Conservation (phyloP, 2,329 filamentous ascomycete species). For the Venturia nashicola region DNA sequence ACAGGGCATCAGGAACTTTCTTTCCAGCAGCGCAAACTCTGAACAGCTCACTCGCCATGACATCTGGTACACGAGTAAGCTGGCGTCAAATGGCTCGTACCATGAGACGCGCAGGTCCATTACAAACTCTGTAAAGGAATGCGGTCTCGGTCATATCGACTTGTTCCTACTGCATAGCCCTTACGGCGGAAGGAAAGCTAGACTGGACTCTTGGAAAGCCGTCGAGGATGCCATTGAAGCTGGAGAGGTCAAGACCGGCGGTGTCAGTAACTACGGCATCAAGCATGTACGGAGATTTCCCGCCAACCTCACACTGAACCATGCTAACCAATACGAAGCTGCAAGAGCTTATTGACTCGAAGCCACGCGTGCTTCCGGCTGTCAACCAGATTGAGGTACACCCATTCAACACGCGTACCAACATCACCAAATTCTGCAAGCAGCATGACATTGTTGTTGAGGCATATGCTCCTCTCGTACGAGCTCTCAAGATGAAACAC, state of each 20-base stretch:
- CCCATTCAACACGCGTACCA: slow-evolving; percentile 63
- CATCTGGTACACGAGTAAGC: slow-evolving; percentile 71
- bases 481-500: slow-evolving; percentile 58
- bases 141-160: slow-evolving; percentile 63
- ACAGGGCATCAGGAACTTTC: slow-evolving; percentile 47
- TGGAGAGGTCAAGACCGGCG: slow-evolving; percentile 58
- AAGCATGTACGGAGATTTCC: slow-evolving; percentile 45
- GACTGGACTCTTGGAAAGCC: slow-evolving; percentile 63
- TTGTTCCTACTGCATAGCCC: slow-evolving; percentile 70
- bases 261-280: slow-evolving; percentile 69
- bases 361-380: slow-evolving; percentile 50
- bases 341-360: slow-evolving; percentile 53
- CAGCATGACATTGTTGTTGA: slow-evolving; percentile 58
- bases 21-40: slow-evolving; percentile 35
- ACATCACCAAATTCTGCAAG: slow-evolving; percentile 55
- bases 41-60: slow-evolving; percentile 49
- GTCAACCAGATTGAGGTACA: slow-evolving; percentile 70
- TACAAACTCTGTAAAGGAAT: slow-evolving; percentile 48
- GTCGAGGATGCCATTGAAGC: slow-evolving; percentile 63
- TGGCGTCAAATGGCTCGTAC: slow-evolving; percentile 56
- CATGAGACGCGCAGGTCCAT: slow-evolving; percentile 56
- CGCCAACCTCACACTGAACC: not conserved
- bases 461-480: slow-evolving; percentile 68
- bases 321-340: slow-evolving; percentile 34
- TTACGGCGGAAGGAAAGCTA: slow-evolving; percentile 56